Base-by-base conservation (phyloP, 2,329 filamentous ascomycete genomes). In the Septoria linicola region DNA sequence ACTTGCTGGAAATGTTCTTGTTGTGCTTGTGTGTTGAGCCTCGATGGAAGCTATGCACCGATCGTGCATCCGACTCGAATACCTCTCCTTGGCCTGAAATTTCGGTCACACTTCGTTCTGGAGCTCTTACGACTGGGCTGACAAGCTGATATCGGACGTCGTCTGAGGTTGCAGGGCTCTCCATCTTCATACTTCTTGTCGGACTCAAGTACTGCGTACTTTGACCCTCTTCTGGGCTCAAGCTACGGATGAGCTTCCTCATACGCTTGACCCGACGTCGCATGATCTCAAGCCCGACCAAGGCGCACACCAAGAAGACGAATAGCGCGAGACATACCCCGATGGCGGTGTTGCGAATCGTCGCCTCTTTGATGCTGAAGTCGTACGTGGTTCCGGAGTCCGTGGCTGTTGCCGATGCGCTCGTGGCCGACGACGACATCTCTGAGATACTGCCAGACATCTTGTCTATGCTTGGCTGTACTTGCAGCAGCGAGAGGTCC, bases 361-460 rank as follows among this genome's bases (percentile, higher is more conserved):
- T 51, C 4, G 48, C 42, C 20, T 55, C 53, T 32, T 43, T 44
- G 41, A 55, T 51, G 25, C 40, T 52, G 44, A 52, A 55, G 16
- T 48, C 42, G 41, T 49, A 55, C n/a, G 39, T 50, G n/a, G 49
- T 37, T 30, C 48, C 42, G 14, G 52, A 49, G 34, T 40, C 32
- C 7, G 51, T 41, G 7, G 46, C 19, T 10, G 41, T 23, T n/a
- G 34, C 36, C 8, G 25, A 27, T 10, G 49, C 17, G 21, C 32
- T 51, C 19, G 48, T 27, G 6, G 43, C 42, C 8, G 49, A 36
- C 23, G 53, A 40, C 5, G 53, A 32, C 36, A 43, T 41, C 8
- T 23, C 17, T 14, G 30, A 17, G 17, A 23, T 21, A 4, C 6
- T 41, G 35, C 16, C 40, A 7, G 44, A 32, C 43, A 46, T 45